Base-by-base conservation (phyloP, 306 rosid species). In the Trifolium repens region DNA sequence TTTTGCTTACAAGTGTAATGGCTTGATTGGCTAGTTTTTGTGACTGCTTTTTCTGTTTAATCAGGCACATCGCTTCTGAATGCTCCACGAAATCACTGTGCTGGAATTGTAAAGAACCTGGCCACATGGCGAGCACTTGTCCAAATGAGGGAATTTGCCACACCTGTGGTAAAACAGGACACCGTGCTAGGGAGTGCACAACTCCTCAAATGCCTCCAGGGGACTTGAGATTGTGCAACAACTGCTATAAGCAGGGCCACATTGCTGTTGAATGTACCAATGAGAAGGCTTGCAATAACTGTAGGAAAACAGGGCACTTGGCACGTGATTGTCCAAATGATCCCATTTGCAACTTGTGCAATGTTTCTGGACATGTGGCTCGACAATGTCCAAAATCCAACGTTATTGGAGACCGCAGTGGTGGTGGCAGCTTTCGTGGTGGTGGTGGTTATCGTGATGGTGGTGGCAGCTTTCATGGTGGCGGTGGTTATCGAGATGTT, bases 101-200 rank as follows among this genome's bases (percentile, higher is more conserved):
- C 82, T 94, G 98, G 98, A 94, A 94, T 75, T 94, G 98, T 78
- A 88, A 96, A 47, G 98, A 94, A 81, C 94, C 97, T 32, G 98
- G 98, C 27, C 98, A 94, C 89, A 82, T 94, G 97, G 98, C 98
- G 27, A 91, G 84, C 67, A 84, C 59, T 84, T 94, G 98, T 80
- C 91, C 96, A 9, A 94, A 94, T 67, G 97, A 94, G 79, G 98
- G 98, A 61, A 89, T 94, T 64, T 94, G 98, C 88, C 98, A 94
- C 84, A 91, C 94, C 63, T 94, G 98, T 77, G 97, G 98, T 46
- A 94, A 94, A 86, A 84, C 87, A 26, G 98, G 98, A 50, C 98
- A 94, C 68, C 97, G 91, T 2, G 97, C 98, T 63, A 86, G 96
- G 85, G 98, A 94, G 30, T 94, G 98, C 82, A 80, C 96, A 1